Percentiles rank a stretch among this genome's conserved stretches.
These are phyloP conservation scores for Beauveria bassiana DNA, from an alignment of 2,329 filamentous ascomycete species.

Conservation along the genomic window DNA sequence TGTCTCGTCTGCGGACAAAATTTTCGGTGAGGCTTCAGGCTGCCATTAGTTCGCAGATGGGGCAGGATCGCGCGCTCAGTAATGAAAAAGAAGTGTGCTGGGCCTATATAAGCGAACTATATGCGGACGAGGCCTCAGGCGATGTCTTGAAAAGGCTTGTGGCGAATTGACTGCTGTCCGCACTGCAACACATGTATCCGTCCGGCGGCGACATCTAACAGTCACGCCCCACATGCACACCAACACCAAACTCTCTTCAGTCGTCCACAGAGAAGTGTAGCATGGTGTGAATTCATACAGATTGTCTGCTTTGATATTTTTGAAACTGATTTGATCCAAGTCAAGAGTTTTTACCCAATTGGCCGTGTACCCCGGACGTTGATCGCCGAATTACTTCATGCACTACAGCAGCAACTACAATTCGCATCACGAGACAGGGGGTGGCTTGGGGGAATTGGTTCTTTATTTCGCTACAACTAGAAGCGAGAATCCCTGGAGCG, in stretches of 20 bases:
- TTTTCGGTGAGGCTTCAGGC: neutral
- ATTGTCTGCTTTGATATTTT: neutral
- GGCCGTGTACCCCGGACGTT: neutral
- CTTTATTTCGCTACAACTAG: slow-evolving; percentile 11
- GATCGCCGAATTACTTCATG: neutral
- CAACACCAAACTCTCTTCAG: neutral
- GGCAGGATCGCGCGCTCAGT: neutral
- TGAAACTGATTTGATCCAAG: no score
- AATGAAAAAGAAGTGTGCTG: neutral
- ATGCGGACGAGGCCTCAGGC: neutral
- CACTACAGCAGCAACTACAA: neutral
- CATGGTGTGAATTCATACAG: no score
- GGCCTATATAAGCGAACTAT: neutral
- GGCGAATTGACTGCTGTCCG: neutral
- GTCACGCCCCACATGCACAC: neutral
- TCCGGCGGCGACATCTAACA: neutral
- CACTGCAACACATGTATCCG: neutral
- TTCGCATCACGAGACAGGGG: neutral
- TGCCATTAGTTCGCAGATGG: neutral
- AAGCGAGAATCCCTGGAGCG: neutral
- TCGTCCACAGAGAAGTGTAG: neutral
- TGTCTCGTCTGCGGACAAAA: neutral
- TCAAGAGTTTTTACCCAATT: neutral
- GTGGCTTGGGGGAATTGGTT: slow-evolving; percentile 2
- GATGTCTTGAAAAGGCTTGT: neutral